These are phyloP conservation scores for Rhododendron mucronatum DNA, from an alignment of 148 eudicot species.

Conservation along the genomic window DNA sequence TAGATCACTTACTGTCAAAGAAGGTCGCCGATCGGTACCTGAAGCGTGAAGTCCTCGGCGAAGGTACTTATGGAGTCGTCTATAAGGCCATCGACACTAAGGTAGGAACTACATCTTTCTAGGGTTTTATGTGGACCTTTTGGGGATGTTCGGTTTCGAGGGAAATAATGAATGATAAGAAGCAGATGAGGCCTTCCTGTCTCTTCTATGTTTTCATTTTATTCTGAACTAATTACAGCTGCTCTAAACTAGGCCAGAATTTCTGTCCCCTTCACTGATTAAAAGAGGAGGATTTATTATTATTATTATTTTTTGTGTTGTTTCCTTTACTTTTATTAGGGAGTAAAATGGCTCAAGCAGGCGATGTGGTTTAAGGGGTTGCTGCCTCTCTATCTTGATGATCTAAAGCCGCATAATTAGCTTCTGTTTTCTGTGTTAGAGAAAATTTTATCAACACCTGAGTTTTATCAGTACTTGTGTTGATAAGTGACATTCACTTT, in stretches of 20 bases:
- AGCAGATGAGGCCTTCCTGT: neutral
- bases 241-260: neutral
- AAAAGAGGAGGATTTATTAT: neutral
- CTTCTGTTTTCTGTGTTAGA: neutral
- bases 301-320: neutral
- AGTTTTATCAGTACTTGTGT: neutral
- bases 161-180: neutral
- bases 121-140: neutral
- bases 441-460: neutral
- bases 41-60: slow-evolving; percentile 85
- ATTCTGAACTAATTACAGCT: neutral
- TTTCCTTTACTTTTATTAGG: neutral
- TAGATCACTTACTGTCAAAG: slow-evolving; percentile 38
- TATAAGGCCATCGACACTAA: slow-evolving; percentile 88
- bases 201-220: neutral
- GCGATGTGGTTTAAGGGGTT: neutral
- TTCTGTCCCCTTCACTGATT: neutral
- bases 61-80: slow-evolving; percentile 96
- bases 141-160: neutral
- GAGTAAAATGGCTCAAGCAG: neutral
- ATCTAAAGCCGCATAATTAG: neutral
- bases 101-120: slow-evolving; percentile 33
- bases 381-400: neutral
- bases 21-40: slow-evolving; percentile 89
- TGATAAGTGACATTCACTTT: neutral